phyloP scores from a whole-genome alignment of 176 grass and related monocot genomes.

The Cocos nucifera region DNA sequence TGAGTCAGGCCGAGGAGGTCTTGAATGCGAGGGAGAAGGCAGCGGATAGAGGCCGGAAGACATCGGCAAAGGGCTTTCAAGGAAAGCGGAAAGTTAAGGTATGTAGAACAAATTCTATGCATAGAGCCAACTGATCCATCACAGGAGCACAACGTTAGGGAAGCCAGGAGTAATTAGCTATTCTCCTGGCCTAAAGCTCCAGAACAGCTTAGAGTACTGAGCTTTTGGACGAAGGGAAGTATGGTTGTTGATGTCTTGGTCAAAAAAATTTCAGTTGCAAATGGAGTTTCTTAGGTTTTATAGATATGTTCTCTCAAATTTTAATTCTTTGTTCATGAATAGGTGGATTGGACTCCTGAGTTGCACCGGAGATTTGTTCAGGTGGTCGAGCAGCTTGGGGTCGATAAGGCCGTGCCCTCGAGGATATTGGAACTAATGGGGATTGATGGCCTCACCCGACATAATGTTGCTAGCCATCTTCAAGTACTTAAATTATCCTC shows the following conservation, averaged over 20 bases:
- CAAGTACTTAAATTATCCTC: conserved; percentile 35
- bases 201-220: too few species aligned
- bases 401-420: conserved; percentile 93
- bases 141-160: neutral
- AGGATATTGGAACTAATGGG: conserved; percentile 93
- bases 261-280: neutral
- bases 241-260: too few species aligned
- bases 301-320: neutral
- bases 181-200: too few species aligned
- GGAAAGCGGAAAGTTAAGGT: conserved; percentile 83
- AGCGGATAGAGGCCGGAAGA: conserved; percentile 36
- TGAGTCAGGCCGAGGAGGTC: conserved; percentile 9
- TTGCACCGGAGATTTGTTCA: conserved; percentile 89
- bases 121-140: conserved; percentile 1
- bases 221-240: too few species aligned
- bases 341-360: conserved; percentile 99
- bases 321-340: neutral
- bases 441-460: conserved; percentile 63
- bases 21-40: conserved; percentile 19
- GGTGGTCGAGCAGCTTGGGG: conserved; percentile 91
- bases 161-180: neutral
- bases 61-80: conserved; percentile 36
- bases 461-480: conserved; percentile 92
- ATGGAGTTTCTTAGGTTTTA: neutral
- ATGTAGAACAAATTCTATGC: neutral